Conservation (phyloP, 2,329 filamentous ascomycete species). For the Lecanicillium sp. region DNA sequence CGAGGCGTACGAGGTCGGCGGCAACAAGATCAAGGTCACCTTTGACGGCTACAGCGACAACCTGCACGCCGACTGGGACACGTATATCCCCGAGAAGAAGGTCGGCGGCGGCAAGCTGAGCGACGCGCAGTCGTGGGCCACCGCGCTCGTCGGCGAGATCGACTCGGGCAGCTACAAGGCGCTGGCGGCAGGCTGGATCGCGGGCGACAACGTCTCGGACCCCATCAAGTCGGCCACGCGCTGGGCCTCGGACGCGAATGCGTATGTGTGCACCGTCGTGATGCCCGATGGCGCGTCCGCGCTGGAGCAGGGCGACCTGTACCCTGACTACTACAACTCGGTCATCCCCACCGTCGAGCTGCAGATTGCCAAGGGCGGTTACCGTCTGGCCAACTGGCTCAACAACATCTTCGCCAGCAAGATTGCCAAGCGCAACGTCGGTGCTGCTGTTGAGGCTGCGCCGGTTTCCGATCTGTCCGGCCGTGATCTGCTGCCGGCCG, state of each 20-base stretch:
- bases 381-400: conserved; percentile 28
- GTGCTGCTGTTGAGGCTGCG: not conserved
- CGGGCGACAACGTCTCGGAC: conserved; percentile 27
- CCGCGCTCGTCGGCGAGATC: conserved; percentile 29
- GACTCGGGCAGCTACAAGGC: conserved; percentile 31
- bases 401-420: conserved; percentile 21
- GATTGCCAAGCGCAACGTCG: conserved; percentile 18
- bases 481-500: conserved; percentile 21
- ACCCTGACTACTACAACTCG: conserved; percentile 33
- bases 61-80: conserved; percentile 58
- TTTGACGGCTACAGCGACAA: conserved; percentile 40
- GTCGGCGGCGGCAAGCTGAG: conserved; percentile 30
- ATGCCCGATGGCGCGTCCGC: conserved; percentile 31
- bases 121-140: conserved; percentile 34
- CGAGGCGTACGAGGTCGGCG: conserved; percentile 46
- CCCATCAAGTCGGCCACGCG: conserved; percentile 27
- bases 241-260: conserved; percentile 38
- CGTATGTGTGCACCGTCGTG: conserved; percentile 38
- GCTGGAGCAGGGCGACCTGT: conserved; percentile 34
- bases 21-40: conserved; percentile 27
- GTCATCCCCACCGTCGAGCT: conserved; percentile 34
- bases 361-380: conserved; percentile 41
- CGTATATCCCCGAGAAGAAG: conserved; percentile 45
- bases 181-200: conserved; percentile 30
- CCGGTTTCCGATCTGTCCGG: conserved; percentile 19